Evolutionary conservation across 257 asterid species (phyloP).

Genomic region (Petunia secreta): DNA sequence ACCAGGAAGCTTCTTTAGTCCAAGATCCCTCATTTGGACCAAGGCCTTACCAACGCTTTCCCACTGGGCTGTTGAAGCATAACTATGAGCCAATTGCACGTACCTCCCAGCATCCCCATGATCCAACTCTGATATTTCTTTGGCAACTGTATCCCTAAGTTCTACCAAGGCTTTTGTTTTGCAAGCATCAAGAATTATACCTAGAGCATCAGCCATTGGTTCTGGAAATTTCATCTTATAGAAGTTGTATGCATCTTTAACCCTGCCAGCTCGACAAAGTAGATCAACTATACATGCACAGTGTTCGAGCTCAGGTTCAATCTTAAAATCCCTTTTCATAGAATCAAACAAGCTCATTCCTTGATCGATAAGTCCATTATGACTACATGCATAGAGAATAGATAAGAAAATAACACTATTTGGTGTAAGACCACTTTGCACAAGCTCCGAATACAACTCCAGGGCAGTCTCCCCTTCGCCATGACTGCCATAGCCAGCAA

Average conservation of each 20-base stretch:
- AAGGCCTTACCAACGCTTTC: slow-evolving; percentile 82
- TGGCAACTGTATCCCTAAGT: slow-evolving; percentile 52
- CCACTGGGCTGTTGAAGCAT: slow-evolving; percentile 78
- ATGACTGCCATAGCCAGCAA: slow-evolving; percentile 78
- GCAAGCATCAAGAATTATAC: slow-evolving; percentile 80
- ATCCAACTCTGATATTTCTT: slow-evolving; percentile 54
- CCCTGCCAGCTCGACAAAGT: slow-evolving; percentile 82
- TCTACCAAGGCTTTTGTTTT: slow-evolving; percentile 47
- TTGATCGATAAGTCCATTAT: slow-evolving; percentile 70
- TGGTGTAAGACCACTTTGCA: slow-evolving; percentile 56
- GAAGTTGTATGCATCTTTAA: slow-evolving; percentile 64
- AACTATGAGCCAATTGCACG: slow-evolving; percentile 81
- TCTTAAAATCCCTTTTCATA: slow-evolving; percentile 56
- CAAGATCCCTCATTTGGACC: slow-evolving; percentile 72
- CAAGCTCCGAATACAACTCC: slow-evolving; percentile 56
- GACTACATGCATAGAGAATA: slow-evolving; percentile 73
- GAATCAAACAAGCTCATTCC: slow-evolving; percentile 71
- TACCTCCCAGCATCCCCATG: slow-evolving; percentile 75
- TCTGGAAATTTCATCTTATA: slow-evolving; percentile 56
- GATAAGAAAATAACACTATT: slow-evolving; percentile 68
- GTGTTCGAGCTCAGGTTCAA: slow-evolving; percentile 75
- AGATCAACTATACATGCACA: slow-evolving; percentile 80
- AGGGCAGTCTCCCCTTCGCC: slow-evolving; percentile 74
- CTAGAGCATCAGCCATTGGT: slow-evolving; percentile 64
- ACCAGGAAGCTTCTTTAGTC: slow-evolving; percentile 73